phyloP scores from a whole-genome alignment of 345 rosid genomes.

The Eucalyptus globulus region DNA sequence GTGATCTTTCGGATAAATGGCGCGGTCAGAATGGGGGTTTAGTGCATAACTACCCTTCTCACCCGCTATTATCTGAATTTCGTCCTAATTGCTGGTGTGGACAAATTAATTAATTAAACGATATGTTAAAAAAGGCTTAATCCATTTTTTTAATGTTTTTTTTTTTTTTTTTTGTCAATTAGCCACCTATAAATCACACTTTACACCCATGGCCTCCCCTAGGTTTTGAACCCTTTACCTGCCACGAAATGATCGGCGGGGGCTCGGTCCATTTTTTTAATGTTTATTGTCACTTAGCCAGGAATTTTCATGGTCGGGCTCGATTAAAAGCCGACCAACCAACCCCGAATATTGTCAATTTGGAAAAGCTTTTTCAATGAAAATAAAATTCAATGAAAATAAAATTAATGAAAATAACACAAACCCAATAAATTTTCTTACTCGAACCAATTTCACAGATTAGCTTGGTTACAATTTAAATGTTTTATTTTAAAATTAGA shows the following conservation, averaged over 20 bases:
- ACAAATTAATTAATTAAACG: no score
- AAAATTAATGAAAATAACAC: accelerated
- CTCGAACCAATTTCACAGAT: not conserved
- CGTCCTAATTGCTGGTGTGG: not conserved
- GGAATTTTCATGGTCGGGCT: not conserved
- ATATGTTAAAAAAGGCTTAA: no score
- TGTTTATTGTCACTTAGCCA: not conserved
- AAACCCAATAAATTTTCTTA: not conserved
- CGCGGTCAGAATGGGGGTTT: not conserved
- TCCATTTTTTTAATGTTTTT: not conserved
- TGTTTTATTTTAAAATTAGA: not conserved
- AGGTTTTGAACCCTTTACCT: no score
- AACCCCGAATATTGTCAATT: not conserved
- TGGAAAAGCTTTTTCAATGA: not conserved
- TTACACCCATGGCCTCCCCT: no score
- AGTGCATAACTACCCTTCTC: not conserved
- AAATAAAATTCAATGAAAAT: no score
- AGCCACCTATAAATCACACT: no score
- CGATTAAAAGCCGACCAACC: not conserved
- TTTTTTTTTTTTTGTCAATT: no score
- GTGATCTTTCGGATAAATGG: no score
- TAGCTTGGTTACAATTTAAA: not conserved
- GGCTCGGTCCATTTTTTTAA: not conserved
- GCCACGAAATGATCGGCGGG: no score
- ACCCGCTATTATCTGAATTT: not conserved